Evolutionary conservation across 805 yeast genomes (phyloP), one percentile per base, ranked within the genome.

Genomic region (Candida namnaoensis): DNA sequence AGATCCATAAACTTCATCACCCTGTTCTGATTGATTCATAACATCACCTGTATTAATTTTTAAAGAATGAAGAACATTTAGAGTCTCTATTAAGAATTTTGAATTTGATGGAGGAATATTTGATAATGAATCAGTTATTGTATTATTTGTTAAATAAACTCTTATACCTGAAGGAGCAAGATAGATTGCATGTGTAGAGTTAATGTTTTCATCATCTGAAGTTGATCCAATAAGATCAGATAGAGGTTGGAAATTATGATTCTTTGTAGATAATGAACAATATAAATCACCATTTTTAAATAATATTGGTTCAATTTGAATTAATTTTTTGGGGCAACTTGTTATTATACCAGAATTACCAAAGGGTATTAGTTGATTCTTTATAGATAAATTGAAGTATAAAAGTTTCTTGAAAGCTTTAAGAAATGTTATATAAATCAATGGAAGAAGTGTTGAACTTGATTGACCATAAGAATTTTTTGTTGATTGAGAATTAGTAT

Each of bases 141-240:
- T 57, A 8, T 53, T 48, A 4, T 64, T 61, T 0, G 68, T 64
- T 5, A 71, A 53, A 32, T 66, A 65, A 34, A 72, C 72, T 38
- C 80, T 60, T 11, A 75, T 74, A 1, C 79, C 81, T 9, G 79
- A 71, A 1, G 82, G 82, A 14, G 73, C 74, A 28, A 77, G 45
- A 46, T 76, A 75, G 2, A 75, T 46, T 1, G 72, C 75, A 50
- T 61, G 61, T 7, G 54, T 54, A 19, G 49, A 47, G 41, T 64
- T 56, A 38, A 54, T 15, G 19, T 19, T 19, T 19, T 19, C 19
- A 19, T 19, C 19, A 19, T 19, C 19, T 33, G 35, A 23, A 4
- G 41, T 40, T 5, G 28, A 4, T 26, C 28, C 28, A 26, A 10
- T 26, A 2, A 50, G 35, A 5, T 46, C 38, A 0, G 64, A 55